phyloP scores from a whole-genome alignment of 108 stramenopile genomes.

The Nitzschia sp. region DNA sequence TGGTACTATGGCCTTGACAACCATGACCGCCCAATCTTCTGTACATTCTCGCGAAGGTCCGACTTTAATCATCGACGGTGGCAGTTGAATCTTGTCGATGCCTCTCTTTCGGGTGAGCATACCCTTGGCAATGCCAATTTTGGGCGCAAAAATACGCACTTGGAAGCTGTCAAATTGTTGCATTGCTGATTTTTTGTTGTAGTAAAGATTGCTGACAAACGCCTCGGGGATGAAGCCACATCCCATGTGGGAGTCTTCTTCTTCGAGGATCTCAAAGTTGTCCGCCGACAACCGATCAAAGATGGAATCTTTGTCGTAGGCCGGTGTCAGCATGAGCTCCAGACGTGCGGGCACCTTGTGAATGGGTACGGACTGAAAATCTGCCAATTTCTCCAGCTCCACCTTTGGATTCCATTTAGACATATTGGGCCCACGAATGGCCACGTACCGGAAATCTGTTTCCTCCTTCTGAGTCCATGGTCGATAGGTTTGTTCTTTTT shows the following conservation, averaged over 20 bases:
- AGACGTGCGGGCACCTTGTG: slow-evolving; percentile 6
- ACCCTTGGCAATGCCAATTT: slow-evolving; percentile 10
- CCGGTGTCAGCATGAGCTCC: slow-evolving; percentile 12
- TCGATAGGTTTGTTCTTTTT: neutral
- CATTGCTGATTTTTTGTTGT: neutral
- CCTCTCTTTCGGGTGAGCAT: slow-evolving; percentile 4
- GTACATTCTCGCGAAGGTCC: neutral
- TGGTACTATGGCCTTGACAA: neutral
- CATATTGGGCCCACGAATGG: neutral
- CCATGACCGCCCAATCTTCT: slow-evolving; percentile 1
- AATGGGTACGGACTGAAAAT: neutral
- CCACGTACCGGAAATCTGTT: neutral
- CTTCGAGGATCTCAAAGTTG: neutral
- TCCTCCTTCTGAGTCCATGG: neutral
- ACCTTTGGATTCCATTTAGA: neutral
- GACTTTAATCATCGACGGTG: slow-evolving; percentile 20
- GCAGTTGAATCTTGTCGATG: slow-evolving; percentile 13
- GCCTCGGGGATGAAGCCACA: slow-evolving; percentile 16
- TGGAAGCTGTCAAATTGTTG: neutral
- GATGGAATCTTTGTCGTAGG: neutral
- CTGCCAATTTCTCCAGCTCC: slow-evolving; percentile 3
- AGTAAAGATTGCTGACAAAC: neutral
- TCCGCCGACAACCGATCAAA: neutral
- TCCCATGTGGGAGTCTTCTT: slow-evolving; percentile 14
- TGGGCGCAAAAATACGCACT: slow-evolving; percentile 13